Evolutionary conservation across 2,329 filamentous ascomycete species (phyloP).

Genomic region (Alternaria longipes): DNA sequence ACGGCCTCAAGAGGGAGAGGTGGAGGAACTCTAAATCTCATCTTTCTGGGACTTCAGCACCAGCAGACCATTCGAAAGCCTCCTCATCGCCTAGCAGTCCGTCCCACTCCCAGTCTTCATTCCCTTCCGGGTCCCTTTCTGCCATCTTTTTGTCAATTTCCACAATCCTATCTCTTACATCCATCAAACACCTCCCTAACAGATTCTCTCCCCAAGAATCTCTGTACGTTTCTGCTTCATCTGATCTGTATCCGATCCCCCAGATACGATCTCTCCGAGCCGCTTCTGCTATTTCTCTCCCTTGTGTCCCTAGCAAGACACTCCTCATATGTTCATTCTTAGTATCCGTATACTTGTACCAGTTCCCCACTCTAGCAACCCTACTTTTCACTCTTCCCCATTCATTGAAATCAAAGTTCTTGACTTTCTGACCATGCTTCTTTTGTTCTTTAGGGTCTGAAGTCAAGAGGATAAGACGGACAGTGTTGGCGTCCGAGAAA

Average conservation of each 20-base stretch:
- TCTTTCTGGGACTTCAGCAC: neutral
- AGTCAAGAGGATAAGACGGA: neutral
- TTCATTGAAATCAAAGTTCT: neutral
- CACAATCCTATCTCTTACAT: slow-evolving; percentile 62
- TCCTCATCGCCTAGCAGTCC: neutral
- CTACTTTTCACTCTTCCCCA: neutral
- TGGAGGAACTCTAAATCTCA: neutral
- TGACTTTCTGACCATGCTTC: neutral
- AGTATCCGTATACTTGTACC: neutral
- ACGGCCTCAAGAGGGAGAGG: neutral
- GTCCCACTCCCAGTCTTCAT: neutral
- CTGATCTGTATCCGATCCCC: slow-evolving; percentile 22
- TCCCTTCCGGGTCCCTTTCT: neutral
- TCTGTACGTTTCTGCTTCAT: slow-evolving; percentile 46
- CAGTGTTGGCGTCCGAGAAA: slow-evolving; percentile 21
- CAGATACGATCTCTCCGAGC: slow-evolving; percentile 21
- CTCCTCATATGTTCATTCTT: slow-evolving; percentile 46
- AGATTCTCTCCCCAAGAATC: slow-evolving; percentile 69
- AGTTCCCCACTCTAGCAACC: neutral
- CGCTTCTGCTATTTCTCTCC: slow-evolving; percentile 54
- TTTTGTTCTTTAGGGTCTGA: neutral
- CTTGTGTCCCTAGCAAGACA: slow-evolving; percentile 37
- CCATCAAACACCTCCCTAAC: slow-evolving; percentile 69
- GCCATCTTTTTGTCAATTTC: neutral
- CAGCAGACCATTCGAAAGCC: neutral